Conservation (phyloP, 192 early-diverging fungal species). For the Entomortierella parvispora region DNA sequence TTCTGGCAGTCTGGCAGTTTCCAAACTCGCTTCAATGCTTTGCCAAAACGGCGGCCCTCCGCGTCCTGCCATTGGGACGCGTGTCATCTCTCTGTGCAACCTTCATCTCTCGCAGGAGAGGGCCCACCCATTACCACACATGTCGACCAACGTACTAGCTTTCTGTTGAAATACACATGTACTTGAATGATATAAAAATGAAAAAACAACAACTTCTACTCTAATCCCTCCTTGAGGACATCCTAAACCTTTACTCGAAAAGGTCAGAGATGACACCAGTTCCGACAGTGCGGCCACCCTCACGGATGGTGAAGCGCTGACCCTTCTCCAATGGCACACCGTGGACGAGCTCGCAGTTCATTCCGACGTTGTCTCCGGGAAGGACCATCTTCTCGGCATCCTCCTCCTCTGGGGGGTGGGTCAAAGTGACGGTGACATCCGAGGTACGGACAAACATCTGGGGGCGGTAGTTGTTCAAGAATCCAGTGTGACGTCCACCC, state of each 20-base stretch:
- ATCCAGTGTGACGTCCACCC: slow-evolving; percentile 97
- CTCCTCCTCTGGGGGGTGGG: slow-evolving; percentile 78
- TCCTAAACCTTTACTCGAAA: slow-evolving; percentile 61
- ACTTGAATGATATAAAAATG: too few relatives aligned
- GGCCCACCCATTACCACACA: too few relatives aligned
- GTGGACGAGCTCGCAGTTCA: slow-evolving; percentile 85
- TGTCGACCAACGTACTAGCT: too few relatives aligned
- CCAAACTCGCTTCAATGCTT: too few relatives aligned
- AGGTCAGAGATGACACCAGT: slow-evolving; percentile 90
- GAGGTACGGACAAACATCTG: slow-evolving; percentile 96
- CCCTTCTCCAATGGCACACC: slow-evolving; percentile 93
- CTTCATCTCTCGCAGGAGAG: too few relatives aligned
- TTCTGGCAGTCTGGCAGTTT: too few relatives aligned
- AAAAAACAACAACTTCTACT: slow-evolving; percentile 6
- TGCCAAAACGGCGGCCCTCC: too few relatives aligned
- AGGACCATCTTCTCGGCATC: slow-evolving; percentile 96
- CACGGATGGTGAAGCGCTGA: slow-evolving; percentile 96
- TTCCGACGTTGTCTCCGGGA: slow-evolving; percentile 95
- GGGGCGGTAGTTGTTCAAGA: slow-evolving; percentile 97
- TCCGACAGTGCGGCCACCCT: slow-evolving; percentile 98
- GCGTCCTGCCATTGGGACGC: too few relatives aligned
- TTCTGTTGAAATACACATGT: too few relatives aligned
- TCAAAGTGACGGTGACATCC: slow-evolving; percentile 91
- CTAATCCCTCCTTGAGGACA: background rate
- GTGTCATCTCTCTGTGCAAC: too few relatives aligned